These are phyloP conservation scores for Colletotrichum lindemuthianum DNA, from an alignment of 2,329 filamentous ascomycete species.

Conservation along the genomic window DNA sequence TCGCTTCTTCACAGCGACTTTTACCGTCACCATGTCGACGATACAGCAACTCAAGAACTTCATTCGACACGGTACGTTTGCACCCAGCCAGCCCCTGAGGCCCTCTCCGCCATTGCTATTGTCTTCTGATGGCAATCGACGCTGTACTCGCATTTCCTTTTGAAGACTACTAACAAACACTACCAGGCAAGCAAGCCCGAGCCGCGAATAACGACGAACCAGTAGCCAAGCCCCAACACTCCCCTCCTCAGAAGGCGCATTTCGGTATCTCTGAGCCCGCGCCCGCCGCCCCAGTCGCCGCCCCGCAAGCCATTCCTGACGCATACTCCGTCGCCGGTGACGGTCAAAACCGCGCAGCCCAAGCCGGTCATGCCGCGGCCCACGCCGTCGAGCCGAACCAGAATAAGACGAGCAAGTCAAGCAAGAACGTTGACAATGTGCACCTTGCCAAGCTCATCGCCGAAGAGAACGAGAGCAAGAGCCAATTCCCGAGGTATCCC, in stretches of 20 bases:
- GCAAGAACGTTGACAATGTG: slow-evolving; percentile 62
- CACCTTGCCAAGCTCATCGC: slow-evolving; percentile 88
- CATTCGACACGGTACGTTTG: slow-evolving; percentile 81
- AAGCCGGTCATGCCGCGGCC: slow-evolving; percentile 73
- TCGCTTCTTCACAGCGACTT: slow-evolving; percentile 15
- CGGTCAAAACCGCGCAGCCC: slow-evolving; percentile 73
- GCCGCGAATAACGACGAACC: slow-evolving; percentile 65
- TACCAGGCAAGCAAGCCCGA: slow-evolving; percentile 85
- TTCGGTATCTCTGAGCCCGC: slow-evolving; percentile 66
- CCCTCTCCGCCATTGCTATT: neutral
- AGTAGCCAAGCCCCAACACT: slow-evolving; percentile 62
- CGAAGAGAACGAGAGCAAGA: slow-evolving; percentile 87
- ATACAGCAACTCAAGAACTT: slow-evolving; percentile 99
- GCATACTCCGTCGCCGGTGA: slow-evolving; percentile 71
- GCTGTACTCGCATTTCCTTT: slow-evolving; percentile 16
- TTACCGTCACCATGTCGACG: slow-evolving; percentile 63
- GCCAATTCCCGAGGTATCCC: slow-evolving; percentile 84
- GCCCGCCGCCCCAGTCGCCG: slow-evolving; percentile 45
- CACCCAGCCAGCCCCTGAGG: slow-evolving; percentile 4
- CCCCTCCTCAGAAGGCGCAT: slow-evolving; percentile 57
- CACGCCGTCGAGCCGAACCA: slow-evolving; percentile 72
- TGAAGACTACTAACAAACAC: neutral
- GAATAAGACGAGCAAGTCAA: slow-evolving; percentile 49
- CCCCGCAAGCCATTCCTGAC: slow-evolving; percentile 60
- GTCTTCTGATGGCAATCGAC: neutral